Base-by-base conservation (phyloP, 148 eudicot genomes). In the Chenopodium berlandieri region DNA sequence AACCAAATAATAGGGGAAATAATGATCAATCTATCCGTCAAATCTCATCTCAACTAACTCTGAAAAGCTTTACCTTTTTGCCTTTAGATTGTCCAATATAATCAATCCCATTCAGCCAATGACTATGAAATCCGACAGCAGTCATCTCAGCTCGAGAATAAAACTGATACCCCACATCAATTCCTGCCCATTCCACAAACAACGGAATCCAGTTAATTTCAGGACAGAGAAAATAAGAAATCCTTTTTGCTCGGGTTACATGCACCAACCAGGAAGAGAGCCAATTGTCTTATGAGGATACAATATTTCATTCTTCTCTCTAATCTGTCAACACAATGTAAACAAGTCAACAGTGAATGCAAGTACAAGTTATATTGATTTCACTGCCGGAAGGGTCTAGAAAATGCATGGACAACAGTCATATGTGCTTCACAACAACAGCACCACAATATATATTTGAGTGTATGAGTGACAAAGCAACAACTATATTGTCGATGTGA, bases 71-170 rank as follows among this genome's bases (percentile, higher is more conserved):
- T 85, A 85, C 87, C 85, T 17, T 75, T 75, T 82, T 79, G 46
- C 52, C 46, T 75, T 22, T 65, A 17, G 31, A 9, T 31, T 34
- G 23, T 70, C 84, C 84, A 62, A 82, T 76, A 64, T 60, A 85
- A 85, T 75, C 87, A 82, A 85, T 85, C 44, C 85, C 87, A 70
- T 76, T 63, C 30, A 82, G 78, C 87, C 85, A 85, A 75, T 82
- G 87, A 50, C 80, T 60, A 54, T 85, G 87, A 79, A 85, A 80
- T 71, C 87, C 87, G 70, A 85, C 31, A 4, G 69, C 87, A 60
- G 44, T 77, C 87, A 85, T 85, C 79, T 85, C 87, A 47, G 82
- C 85, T 23, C 87, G 85, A 75, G 87, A 85, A 79, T 58, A 85
- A 71, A 85, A 85, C 30, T 82, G 80, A 78, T 82, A 64, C 16